Evolutionary conservation across 352 stramenopile species (phyloP), one percentile per base, ranked within the genome.

Genomic region (Phytopythium cucurbitacearum): DNA sequence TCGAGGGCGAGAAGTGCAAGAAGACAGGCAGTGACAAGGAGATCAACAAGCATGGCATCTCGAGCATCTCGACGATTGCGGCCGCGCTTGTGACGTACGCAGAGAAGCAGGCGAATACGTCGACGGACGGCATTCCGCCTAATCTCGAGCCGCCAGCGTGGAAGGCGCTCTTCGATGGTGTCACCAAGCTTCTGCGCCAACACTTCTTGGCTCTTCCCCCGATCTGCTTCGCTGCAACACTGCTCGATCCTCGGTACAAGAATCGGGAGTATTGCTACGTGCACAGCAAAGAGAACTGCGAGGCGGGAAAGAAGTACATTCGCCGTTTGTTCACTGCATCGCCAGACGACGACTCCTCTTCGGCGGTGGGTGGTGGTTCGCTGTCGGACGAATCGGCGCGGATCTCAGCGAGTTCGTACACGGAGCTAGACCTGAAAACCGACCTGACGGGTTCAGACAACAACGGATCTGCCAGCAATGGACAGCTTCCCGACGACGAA

Each of bases 201-300:
- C 68, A 82, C 38, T 91, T 92, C 55, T 59, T 59, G 8, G 50
- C 60, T 37, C 37, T 89, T 12, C 75, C 78, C 1, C 38, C 77
- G 15, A 64, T 88, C 21, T 86, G 75, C 42, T 85, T 86, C 40
- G 82, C 82, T 3, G 79, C 82, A 8, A 90, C 82, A 13, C 62
- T 92, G 32, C 73, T 92, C 9, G 82, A 92, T 28, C 82, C 82
- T 36, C 78, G 82, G 5, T 92, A 92, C 67, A 92, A 92, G 56
- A 77, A 89, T 47, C 80, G 76, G 34, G 80, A 88, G 46, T 89
- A 83, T 51, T 92, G 82, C 57, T 92, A 89, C 62, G 42, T 89
- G 42, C 69, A 65, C 4, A 62, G 68, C 7, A 80, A 78, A 53
- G 38, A 67, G n/a, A 76, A 87, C 40, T 80, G 69, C 21, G 70